Base-by-base conservation (phyloP, 1,284 basidiomycete genomes). In the Anthracocystis walkeri region DNA sequence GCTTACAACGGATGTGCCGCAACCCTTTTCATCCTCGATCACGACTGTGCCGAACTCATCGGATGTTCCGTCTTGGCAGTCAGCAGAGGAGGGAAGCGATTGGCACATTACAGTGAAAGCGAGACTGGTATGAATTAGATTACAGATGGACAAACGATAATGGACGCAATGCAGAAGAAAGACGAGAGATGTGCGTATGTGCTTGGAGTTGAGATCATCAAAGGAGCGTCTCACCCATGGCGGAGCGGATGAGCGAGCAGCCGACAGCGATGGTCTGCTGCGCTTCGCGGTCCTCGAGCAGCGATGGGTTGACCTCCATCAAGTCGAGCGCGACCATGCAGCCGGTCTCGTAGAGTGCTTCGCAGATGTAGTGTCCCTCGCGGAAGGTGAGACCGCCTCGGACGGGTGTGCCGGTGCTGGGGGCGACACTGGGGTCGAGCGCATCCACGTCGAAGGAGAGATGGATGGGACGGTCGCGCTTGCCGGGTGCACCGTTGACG, bases 341-440 rank as follows among this genome's bases (percentile, higher is more conserved):
- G 16, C 95, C 95, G 1, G 96, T 99, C 88, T 98, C 94, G 77
- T 91, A 91, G 48, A 99, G 89, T 4, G 93, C 92, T 87, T 99
- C 97, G 84, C 93, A 95, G 82, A 98, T 97, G 86, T 96, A 97
- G 71, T 85, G 83, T 11, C 96, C 97, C 86, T 99, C 97, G 73
- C 97, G 89, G 88, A 99, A 99, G 16, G 93, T 96, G 69, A 99
- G 87, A 14, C 97, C 97, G 12, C 97, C 97, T 78, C 96, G 92
- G 18, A 92, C 93, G 11, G 94, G 94, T 51, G 94, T 96, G 21
- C 94, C 94, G n/a, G 94, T 96, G 60, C 92, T 93, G 2, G 95
- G 96, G 23, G 97, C 95, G 49, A 98, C 95, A 23, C 89, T 90
- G 3, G 95, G 95, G 86, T 98, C 96, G 59, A 87, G 75, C 8